These are phyloP conservation scores for Grosmannia penicillata DNA, from an alignment of 2,329 filamentous ascomycete genomes.

Conservation along the genomic window DNA sequence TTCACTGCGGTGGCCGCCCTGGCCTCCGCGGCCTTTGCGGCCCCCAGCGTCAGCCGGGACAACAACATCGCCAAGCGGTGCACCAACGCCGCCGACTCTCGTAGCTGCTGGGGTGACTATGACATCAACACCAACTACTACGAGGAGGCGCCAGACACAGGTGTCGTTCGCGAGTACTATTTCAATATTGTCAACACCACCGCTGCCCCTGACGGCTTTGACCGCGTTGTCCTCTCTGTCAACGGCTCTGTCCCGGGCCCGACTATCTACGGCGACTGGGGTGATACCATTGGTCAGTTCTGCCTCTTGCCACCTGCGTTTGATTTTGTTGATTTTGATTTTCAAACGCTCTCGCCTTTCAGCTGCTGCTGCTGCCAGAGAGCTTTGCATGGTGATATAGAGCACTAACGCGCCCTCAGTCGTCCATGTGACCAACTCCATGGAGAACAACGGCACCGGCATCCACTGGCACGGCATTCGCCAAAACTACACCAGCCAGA, in stretches of 20 bases:
- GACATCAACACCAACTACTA: constrained; percentile 11
- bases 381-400: no score
- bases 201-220: constrained; percentile 42
- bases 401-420: no score
- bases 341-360: constrained; percentile 27
- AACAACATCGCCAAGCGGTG: background rate
- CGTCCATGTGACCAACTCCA: constrained; percentile 23
- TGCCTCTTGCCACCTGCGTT: background rate
- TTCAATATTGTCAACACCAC: constrained; percentile 34
- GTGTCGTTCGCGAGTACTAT: constrained; percentile 37
- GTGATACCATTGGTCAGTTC: constrained; percentile 30
- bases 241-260: constrained; percentile 56
- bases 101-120: constrained; percentile 9
- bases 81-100: constrained; percentile 1
- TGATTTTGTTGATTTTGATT: background rate
- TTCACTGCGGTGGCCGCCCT: background rate
- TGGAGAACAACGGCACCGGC: constrained; percentile 48
- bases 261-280: constrained; percentile 48
- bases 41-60: background rate
- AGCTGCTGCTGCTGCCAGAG: no score
- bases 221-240: constrained; percentile 39
- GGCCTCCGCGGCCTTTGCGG: background rate
- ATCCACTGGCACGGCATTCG: constrained; percentile 42
- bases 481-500: constrained; percentile 30
- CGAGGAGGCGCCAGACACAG: constrained; percentile 1